Conservation (phyloP, 1,139 yeast genomes). For the Geotrichum klebahnii region DNA sequence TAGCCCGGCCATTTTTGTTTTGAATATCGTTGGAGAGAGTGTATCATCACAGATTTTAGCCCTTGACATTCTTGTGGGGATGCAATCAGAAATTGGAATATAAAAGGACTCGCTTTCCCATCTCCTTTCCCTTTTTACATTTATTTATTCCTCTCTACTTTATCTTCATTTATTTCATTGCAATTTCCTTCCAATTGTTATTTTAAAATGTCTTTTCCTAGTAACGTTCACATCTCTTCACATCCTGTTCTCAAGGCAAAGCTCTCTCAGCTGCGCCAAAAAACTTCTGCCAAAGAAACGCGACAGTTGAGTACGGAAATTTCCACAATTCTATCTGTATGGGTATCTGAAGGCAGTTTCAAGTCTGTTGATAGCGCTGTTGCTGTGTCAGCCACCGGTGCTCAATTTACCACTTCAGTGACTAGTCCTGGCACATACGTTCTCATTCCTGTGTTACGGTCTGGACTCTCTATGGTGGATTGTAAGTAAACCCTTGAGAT, state of each 20-base stretch:
- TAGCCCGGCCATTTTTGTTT: too few species aligned
- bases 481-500: constrained; percentile 9
- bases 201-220: constrained; percentile 17
- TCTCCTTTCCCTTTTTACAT: neutral
- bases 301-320: constrained; percentile 32
- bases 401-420: constrained; percentile 22
- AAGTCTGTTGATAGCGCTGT: constrained; percentile 1
- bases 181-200: neutral
- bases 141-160: constrained; percentile 1
- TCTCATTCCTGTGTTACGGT: constrained; percentile 37
- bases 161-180: neutral
- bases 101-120: too few species aligned
- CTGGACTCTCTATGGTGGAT: constrained; percentile 38
- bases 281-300: constrained; percentile 28
- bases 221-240: constrained; percentile 30
- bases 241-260: constrained; percentile 36
- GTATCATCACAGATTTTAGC: too few species aligned
- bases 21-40: too few species aligned
- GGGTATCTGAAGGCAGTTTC: constrained; percentile 30
- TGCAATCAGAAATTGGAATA: too few species aligned
- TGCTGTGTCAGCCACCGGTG: constrained; percentile 30
- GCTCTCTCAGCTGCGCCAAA: constrained; percentile 33
- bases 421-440: constrained; percentile 30
- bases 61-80: too few species aligned
- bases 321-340: constrained; percentile 35